Evolutionary conservation across 148 eudicot genomes (phyloP).

Genomic region (Rheum nobile): DNA sequence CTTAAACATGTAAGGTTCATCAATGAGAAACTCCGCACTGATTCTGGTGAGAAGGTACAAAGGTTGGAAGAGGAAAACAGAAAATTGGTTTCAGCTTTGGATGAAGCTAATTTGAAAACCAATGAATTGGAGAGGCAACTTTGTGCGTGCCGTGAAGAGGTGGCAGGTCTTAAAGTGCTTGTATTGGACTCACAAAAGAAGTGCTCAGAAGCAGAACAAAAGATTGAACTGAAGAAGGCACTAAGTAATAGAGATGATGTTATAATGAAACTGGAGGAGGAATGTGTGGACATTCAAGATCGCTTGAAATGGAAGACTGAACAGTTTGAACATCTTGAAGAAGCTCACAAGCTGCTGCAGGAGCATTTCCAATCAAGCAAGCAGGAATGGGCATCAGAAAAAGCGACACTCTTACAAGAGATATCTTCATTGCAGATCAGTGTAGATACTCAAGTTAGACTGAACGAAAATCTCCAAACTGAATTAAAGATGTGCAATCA

Average conservation of each 20-base stretch:
- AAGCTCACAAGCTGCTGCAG: slow-evolving; percentile 54
- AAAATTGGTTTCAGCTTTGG: slow-evolving; percentile 43
- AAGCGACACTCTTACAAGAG: slow-evolving; percentile 39
- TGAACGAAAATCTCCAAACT: slow-evolving; percentile 39
- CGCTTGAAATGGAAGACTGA: slow-evolving; percentile 71
- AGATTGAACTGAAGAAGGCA: slow-evolving; percentile 26
- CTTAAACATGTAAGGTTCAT: slow-evolving; percentile 35
- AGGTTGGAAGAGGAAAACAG: slow-evolving; percentile 47
- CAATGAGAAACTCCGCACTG: slow-evolving; percentile 37
- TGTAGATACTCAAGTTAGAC: slow-evolving; percentile 52
- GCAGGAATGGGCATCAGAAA: slow-evolving; percentile 51
- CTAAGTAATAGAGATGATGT: slow-evolving; percentile 39
- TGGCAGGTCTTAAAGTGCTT: slow-evolving; percentile 33
- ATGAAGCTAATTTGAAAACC: slow-evolving; percentile 36
- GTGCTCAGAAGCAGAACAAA: slow-evolving; percentile 34
- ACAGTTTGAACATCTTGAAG: slow-evolving; percentile 74
- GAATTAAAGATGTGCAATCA: slow-evolving; percentile 55
- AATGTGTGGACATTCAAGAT: slow-evolving; percentile 33
- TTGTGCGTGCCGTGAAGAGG: slow-evolving; percentile 30
- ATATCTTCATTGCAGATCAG: slow-evolving; percentile 35
- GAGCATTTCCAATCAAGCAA: slow-evolving; percentile 36
- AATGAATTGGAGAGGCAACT: slow-evolving; percentile 31
- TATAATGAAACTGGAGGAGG: slow-evolving; percentile 48
- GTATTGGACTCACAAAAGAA: slow-evolving; percentile 33
- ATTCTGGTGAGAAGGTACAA: slow-evolving; percentile 37